phyloP scores from a whole-genome alignment of 208 protist genomes.

The Leptomonas pyrrhocoris region DNA sequence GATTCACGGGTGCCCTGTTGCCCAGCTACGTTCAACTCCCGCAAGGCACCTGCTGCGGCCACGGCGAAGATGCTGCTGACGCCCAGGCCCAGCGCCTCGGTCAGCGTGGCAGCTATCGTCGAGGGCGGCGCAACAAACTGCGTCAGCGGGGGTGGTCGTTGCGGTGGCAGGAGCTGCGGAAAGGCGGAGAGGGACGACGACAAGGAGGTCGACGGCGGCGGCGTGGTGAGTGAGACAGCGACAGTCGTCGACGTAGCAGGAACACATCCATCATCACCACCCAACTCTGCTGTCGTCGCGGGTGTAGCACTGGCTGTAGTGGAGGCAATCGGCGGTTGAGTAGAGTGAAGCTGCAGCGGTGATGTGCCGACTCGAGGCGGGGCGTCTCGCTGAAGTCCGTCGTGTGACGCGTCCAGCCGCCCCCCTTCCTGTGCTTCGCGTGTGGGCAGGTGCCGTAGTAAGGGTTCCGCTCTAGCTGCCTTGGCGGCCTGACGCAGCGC shows the following conservation, averaged over 20 bases:
- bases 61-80: conserved; percentile 5
- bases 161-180: conserved; percentile 7
- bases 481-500: conserved; percentile 23
- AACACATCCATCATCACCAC: neutral
- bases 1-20: neutral
- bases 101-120: conserved; percentile 29
- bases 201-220: neutral
- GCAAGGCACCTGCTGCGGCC: conserved; percentile 1
- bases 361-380: neutral
- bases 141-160: neutral
- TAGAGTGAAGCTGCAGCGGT: neutral
- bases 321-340: neutral
- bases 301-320: neutral
- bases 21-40: neutral
- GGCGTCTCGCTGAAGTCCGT: no score
- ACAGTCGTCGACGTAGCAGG: neutral
- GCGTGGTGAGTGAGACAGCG: neutral
- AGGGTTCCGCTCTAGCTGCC: conserved; percentile 16
- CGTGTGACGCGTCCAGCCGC: no score
- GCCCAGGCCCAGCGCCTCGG: conserved; percentile 23
- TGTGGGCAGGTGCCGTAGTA: conserved; percentile 22
- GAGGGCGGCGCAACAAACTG: conserved; percentile 5
- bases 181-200: conserved; percentile 3
- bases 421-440: conserved; percentile 17
- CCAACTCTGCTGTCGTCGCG: neutral